Conservation (phyloP, 2,329 filamentous ascomycete species). For the Macroventuria anomochaeta region DNA sequence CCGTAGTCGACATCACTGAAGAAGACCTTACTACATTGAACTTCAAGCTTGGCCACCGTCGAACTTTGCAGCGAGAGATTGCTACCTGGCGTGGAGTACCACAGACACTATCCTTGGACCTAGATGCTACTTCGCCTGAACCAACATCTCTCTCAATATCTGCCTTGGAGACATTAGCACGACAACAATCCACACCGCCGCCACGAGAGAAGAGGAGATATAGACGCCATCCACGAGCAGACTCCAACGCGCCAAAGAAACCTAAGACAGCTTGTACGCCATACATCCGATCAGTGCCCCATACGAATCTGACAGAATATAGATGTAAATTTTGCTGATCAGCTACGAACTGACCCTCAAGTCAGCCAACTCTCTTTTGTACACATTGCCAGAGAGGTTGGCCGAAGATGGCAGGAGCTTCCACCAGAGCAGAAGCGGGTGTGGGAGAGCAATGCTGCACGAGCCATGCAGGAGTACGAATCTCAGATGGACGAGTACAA, state of each 20-base stretch:
- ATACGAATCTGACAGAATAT: neutral
- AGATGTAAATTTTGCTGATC: conserved; percentile 53
- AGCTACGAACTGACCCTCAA: conserved; percentile 46
- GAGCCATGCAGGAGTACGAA: conserved; percentile 49
- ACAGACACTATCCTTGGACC: conserved; percentile 31
- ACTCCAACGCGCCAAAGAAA: conserved; percentile 49
- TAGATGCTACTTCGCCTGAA: conserved; percentile 18
- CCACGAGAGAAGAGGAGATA: conserved; percentile 47
- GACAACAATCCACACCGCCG: conserved; percentile 32
- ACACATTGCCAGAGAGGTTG: conserved; percentile 49
- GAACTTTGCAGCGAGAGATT: conserved; percentile 50
- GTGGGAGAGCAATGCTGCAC: conserved; percentile 49
- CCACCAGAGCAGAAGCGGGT: conserved; percentile 45
- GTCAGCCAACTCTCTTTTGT: conserved; percentile 48
- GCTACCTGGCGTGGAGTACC: conserved; percentile 46
- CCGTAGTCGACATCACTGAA: conserved; percentile 50
- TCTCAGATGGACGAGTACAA: conserved; percentile 51
- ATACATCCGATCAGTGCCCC: neutral
- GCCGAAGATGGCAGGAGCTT: conserved; percentile 48
- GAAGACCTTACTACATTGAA: conserved; percentile 46
- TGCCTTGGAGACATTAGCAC: conserved; percentile 36
- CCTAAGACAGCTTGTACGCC: conserved; percentile 50
- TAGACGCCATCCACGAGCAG: conserved; percentile 46
- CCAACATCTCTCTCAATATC: conserved; percentile 37
- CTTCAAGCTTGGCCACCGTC: conserved; percentile 51